A percentile compares a stretch with the other conserved stretches of the same genome.
Evolutionary conservation across 257 asterid genomes (phyloP).

Genomic region (Solanum peruvianum): DNA sequence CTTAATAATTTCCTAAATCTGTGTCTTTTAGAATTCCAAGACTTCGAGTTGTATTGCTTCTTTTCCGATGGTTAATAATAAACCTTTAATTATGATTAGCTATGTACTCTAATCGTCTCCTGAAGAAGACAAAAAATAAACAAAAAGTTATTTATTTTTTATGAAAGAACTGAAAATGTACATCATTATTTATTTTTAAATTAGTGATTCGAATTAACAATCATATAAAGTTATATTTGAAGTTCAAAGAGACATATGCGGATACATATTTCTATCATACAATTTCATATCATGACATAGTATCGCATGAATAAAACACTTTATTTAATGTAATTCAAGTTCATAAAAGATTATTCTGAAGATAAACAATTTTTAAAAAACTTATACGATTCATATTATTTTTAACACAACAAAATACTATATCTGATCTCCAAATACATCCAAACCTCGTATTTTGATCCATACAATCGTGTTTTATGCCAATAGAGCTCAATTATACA

Average conservation of each 20-base stretch:
- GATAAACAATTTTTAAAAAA: too few relatives aligned
- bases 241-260: background rate
- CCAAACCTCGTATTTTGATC: background rate
- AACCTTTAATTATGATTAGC: background rate
- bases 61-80: background rate
- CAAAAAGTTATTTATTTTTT: background rate
- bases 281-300: rapidly evolving
- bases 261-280: too few relatives aligned
- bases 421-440: background rate
- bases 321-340: too few relatives aligned
- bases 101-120: background rate
- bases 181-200: background rate
- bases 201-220: background rate
- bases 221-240: background rate
- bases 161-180: background rate
- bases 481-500: background rate
- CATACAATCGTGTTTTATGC: background rate
- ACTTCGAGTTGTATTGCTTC: background rate
- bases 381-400: too few relatives aligned
- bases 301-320: too few relatives aligned
- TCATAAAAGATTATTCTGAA: too few relatives aligned
- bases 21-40: background rate
- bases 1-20: background rate
- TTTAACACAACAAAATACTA: too few relatives aligned
- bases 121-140: background rate